Conservation (phyloP, 495 filamentous ascomycete species). For the Oleoguttula mirabilis region DNA sequence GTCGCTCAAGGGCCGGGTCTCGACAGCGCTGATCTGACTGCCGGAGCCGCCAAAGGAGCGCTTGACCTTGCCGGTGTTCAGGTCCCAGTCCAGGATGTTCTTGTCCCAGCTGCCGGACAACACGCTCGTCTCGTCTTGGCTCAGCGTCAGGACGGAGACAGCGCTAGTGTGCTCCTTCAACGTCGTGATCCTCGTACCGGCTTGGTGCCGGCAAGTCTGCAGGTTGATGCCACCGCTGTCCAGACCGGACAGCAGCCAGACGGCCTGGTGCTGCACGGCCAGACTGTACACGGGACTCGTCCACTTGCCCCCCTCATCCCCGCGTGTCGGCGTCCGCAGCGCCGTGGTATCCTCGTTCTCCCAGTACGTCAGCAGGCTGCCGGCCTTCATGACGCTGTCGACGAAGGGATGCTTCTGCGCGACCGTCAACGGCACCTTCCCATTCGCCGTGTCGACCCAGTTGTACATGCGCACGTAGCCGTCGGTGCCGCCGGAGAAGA, state of each 20-base stretch:
- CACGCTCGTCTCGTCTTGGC: conserved; percentile 73
- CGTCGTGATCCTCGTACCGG: conserved; percentile 73
- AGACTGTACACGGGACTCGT: conserved; percentile 88
- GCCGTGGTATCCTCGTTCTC: conserved; percentile 60
- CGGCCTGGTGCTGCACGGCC: conserved; percentile 73
- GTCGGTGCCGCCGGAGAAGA: conserved; percentile 86
- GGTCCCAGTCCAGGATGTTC: conserved; percentile 83
- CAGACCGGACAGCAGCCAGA: conserved; percentile 83
- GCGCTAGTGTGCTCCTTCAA: conserved; percentile 81
- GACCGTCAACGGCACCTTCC: conserved; percentile 84
- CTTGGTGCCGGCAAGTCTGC: conserved; percentile 87
- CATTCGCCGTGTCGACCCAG: conserved; percentile 88
- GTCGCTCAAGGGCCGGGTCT: conserved; percentile 66
- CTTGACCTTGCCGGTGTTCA: conserved; percentile 71
- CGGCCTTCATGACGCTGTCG: conserved; percentile 90
- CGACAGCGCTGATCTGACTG: conserved; percentile 77
- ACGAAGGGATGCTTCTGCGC: conserved; percentile 96
- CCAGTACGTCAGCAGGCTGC: conserved; percentile 90
- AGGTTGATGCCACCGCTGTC: conserved; percentile 89
- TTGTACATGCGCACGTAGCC: conserved; percentile 94
- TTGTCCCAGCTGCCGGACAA: conserved; percentile 97
- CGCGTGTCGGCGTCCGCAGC: conserved; percentile 11
- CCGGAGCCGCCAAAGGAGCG: conserved; percentile 64
- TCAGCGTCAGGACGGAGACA: conserved; percentile 74
- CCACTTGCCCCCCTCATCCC: conserved; percentile 41